Base-by-base conservation (phyloP, 2,329 filamentous ascomycete species). In the Colletotrichum abscissum region DNA sequence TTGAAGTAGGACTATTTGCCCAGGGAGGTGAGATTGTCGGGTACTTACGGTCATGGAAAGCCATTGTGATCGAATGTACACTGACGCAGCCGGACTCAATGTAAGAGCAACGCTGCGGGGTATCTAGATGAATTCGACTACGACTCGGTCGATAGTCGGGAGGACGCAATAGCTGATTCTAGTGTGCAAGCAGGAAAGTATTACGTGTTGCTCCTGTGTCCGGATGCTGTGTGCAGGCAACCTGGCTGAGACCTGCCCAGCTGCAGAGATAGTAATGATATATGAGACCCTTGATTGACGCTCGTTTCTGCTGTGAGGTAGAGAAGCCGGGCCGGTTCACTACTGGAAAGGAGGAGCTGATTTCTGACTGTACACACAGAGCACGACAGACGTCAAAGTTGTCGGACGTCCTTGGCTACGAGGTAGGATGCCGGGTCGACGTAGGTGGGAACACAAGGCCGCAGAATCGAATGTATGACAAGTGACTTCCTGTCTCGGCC, bases 21-120 rank as follows among this genome's bases (percentile, higher is more conserved):
- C 19, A 49, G 42, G 42, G 42, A n/a, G 8, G 8, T 49, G 7
- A 22, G 19, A 2, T 22, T 9, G 19, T n/a, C 28, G 26, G 26
- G 33, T 49, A 64, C 73, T 69, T 42, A 74, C 73, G 70, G n/a
- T 73, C 66, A 8, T 69, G 64, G 14, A 69, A 66, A 56, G 73
- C 70, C 73, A 74, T 73, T 14, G 26, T 19, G 33, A 24, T 42
- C 28, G 14, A 52, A 33, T 33, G 16, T 12, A 62, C 26, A 12
- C 4, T 57, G 4, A 46, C 7, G 22, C 42, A 57, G 49, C 42
- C 54, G n/a, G 28, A 9, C 30, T 33, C 38, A 42, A 54, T 11
- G 24, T 22, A 22, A 22, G 4, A 55, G 28, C 5, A 28, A 58
- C 42, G 42, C 42, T 49, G 19, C 12, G 12, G 33, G 63, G 6